Evolutionary conservation across 1,284 basidiomycete genomes (phyloP), one percentile per base, ranked within the genome.

Genomic region (Ganoderma sinense): DNA sequence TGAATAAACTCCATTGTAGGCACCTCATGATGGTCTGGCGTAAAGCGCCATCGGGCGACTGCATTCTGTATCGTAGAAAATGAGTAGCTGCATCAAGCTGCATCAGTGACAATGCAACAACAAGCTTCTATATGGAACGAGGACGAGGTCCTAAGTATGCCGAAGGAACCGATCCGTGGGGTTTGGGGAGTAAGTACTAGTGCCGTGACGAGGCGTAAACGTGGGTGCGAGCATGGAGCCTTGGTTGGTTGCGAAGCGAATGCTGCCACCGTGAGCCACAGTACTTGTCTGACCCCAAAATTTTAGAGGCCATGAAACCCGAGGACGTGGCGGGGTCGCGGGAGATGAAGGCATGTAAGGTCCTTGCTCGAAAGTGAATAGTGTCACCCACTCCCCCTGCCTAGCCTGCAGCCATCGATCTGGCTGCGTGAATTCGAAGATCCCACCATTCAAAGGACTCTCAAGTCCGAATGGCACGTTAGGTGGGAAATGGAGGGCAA

Each of bases 291-390:
- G 16, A n/a, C 39, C 14, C 5, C 8, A 18, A 18, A 41, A 41
- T 43, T 2, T 6, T 11, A 26, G 41, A 40, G 4, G 23, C 20
- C 20, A 61, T 10, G 23, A 29, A 18, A 16, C 13, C 59, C 59
- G 59, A 39, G 59, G 59, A 61, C 13, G 59, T 61, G 59, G 59
- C 59, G 59, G 36, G 40, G 7, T 61, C 40, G 2, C 40, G 40
- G 59, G 23, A 41, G 13, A 41, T 39, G n/a, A 8, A 10, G n/a
- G 20, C 56, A 1, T 55, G 29, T 11, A 55, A 13, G 23, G 16
- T 5, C 26, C 4, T 31, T 33, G 8, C 14, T 20, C 31, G 29
- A 14, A 4, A 16, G 10, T 23, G 26, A 16, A 56, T 13, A 33
- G 14, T 56, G 53, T 13, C 53, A 33, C 53, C 13, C 48, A 23